A percentile compares a stretch with the other conserved stretches of the same genome.
These are phyloP conservation scores for Salmacisia buchloeana DNA, from an alignment of 1,284 basidiomycete genomes.

Conservation along the genomic window DNA sequence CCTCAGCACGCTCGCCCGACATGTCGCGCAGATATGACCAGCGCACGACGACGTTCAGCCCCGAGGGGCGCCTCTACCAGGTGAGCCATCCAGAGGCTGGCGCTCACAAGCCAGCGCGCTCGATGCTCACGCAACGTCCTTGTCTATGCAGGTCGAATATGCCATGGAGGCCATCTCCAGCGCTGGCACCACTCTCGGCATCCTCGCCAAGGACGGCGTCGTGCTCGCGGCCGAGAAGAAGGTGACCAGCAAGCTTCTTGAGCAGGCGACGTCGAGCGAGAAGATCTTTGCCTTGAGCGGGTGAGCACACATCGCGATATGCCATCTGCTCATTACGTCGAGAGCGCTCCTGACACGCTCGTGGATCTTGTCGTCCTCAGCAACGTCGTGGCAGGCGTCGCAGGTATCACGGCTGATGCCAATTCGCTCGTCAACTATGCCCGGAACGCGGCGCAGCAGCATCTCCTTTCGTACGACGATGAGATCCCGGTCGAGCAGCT, in stretches of 20 bases:
- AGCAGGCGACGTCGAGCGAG: slow-evolving; percentile 84
- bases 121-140: too few relatives aligned
- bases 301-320: slow-evolving; percentile 48
- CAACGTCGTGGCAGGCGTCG: slow-evolving; percentile 90
- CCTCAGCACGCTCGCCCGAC: too few relatives aligned
- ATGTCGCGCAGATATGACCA: slow-evolving; percentile 50
- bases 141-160: slow-evolving; percentile 87
- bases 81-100: too few relatives aligned
- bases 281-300: slow-evolving; percentile 91
- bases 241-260: slow-evolving; percentile 93
- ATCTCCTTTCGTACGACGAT: slow-evolving; percentile 86
- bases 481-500: slow-evolving; percentile 96
- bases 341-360: slow-evolving; percentile 6
- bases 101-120: too few relatives aligned
- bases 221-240: slow-evolving; percentile 99
- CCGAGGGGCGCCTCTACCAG: slow-evolving; percentile 52
- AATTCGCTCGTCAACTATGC: slow-evolving; percentile 96
- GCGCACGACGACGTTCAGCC: slow-evolving; percentile 44
- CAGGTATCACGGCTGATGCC: slow-evolving; percentile 92
- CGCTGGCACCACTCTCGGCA: slow-evolving; percentile 87
- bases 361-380: slow-evolving; percentile 53
- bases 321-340: too few relatives aligned
- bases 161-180: slow-evolving; percentile 98
- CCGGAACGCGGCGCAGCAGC: slow-evolving; percentile 77
- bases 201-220: slow-evolving; percentile 82